phyloP scores from a whole-genome alignment of 2,329 filamentous ascomycete genomes.

The Ophiognomonia clavigignenti-juglandacearum region DNA sequence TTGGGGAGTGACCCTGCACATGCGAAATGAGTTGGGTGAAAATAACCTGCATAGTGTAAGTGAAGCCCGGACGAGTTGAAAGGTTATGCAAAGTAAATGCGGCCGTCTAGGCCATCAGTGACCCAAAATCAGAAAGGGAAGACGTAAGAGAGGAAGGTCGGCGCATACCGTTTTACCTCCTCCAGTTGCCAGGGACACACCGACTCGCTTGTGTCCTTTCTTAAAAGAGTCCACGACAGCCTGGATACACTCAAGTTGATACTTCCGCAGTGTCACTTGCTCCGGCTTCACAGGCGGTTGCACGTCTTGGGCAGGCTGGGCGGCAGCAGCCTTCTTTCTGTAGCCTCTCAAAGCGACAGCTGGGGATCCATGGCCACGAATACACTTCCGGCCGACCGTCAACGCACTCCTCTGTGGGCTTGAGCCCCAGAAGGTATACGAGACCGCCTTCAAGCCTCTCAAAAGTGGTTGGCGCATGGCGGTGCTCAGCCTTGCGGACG shows the following conservation, averaged over 20 bases:
- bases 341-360: not conserved
- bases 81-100: not conserved
- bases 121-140: no score
- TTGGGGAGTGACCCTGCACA: slow-evolving; percentile 50
- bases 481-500: slow-evolving; percentile 12
- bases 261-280: slow-evolving; percentile 58
- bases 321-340: slow-evolving; percentile 9
- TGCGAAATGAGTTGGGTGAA: slow-evolving; percentile 92
- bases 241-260: slow-evolving; percentile 89
- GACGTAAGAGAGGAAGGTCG: slow-evolving; percentile 4
- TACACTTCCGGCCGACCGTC: not conserved
- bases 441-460: slow-evolving; percentile 1
- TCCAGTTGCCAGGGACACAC: slow-evolving; percentile 82
- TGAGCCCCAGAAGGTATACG: not conserved
- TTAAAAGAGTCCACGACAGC: slow-evolving; percentile 67
- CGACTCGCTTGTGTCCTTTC: slow-evolving; percentile 71
- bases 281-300: slow-evolving; percentile 7
- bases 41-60: slow-evolving; percentile 56
- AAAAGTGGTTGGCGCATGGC: slow-evolving; percentile 11
- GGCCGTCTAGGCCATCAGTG: not conserved
- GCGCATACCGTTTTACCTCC: slow-evolving; percentile 74
- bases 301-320: not conserved
- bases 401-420: not conserved
- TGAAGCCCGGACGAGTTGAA: not conserved
- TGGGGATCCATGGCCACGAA: not conserved